Conservation (phyloP, 1,284 basidiomycete genomes). For the Austroboletus niveus region DNA sequence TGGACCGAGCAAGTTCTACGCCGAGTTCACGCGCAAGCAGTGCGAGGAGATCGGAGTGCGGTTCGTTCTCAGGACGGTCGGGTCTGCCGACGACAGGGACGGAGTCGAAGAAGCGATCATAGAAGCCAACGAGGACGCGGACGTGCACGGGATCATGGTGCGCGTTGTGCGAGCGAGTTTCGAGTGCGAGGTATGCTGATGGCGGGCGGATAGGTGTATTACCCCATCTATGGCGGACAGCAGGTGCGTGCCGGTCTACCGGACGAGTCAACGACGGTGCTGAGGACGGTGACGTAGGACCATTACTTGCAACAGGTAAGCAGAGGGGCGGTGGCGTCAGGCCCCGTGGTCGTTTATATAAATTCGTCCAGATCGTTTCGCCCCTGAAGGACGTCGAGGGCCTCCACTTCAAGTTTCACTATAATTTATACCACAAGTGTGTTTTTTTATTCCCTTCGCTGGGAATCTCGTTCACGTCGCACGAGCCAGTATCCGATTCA, state of each 20-base stretch:
- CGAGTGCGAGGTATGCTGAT: not conserved
- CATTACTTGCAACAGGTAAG: conserved; percentile 90
- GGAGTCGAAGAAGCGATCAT: conserved; percentile 94
- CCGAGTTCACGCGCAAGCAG: conserved; percentile 91
- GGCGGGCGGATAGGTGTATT: conserved; percentile 69
- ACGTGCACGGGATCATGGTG: conserved; percentile 95
- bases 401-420: conserved; percentile 93
- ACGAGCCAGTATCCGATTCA: conserved; percentile 66
- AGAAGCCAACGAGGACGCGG: conserved; percentile 86
- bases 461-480: not conserved
- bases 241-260: conserved; percentile 55
- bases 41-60: conserved; percentile 88
- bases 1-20: conserved; percentile 87
- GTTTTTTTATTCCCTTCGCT: too few species aligned
- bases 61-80: conserved; percentile 77
- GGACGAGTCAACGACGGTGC: not conserved
- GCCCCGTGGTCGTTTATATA: not conserved
- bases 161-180: conserved; percentile 21
- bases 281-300: conserved; percentile 53
- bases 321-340: not conserved
- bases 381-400: conserved; percentile 98
- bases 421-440: conserved; percentile 96
- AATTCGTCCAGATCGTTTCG: conserved; percentile 67
- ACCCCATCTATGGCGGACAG: conserved; percentile 84
- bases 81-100: conserved; percentile 64